Conservation (phyloP, 805 yeast genomes). For the Candida caryicola region DNA sequence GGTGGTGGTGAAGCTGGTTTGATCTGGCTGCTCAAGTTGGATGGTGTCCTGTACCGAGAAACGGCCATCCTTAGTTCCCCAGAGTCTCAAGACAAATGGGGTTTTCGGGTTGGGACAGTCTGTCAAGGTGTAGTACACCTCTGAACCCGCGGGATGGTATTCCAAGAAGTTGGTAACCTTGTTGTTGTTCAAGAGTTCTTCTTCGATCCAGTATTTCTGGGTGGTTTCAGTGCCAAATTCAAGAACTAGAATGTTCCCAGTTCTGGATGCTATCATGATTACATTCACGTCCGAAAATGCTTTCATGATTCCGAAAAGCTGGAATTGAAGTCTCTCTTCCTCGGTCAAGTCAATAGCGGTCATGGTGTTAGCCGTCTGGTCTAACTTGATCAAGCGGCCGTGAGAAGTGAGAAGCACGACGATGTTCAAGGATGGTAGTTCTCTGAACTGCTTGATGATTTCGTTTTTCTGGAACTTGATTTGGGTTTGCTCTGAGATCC, state of each 20-base stretch:
- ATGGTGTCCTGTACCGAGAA: constrained; percentile 27
- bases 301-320: constrained; percentile 42
- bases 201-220: constrained; percentile 23
- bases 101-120: constrained; percentile 71
- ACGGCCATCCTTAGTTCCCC: constrained; percentile 18
- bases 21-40: constrained; percentile 39
- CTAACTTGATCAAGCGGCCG: constrained; percentile 48
- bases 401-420: constrained; percentile 54
- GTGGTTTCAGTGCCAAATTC: constrained; percentile 24
- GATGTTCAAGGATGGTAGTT: constrained; percentile 40
- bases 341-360: constrained; percentile 1
- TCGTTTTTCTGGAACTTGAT: constrained; percentile 45
- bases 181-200: constrained; percentile 23
- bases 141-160: constrained; percentile 14
- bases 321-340: constrained; percentile 19
- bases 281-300: constrained; percentile 35
- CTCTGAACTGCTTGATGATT: constrained; percentile 57
- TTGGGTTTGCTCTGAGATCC: constrained; percentile 28
- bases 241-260: constrained; percentile 45
- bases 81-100: constrained; percentile 44
- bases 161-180: constrained; percentile 52
- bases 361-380: constrained; percentile 12
- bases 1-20: constrained; percentile 53
- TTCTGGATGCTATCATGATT: constrained; percentile 23
- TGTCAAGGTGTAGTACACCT: constrained; percentile 37